Conservation (phyloP, 257 asterid genomes). For the Solanum ahanhuiri region DNA sequence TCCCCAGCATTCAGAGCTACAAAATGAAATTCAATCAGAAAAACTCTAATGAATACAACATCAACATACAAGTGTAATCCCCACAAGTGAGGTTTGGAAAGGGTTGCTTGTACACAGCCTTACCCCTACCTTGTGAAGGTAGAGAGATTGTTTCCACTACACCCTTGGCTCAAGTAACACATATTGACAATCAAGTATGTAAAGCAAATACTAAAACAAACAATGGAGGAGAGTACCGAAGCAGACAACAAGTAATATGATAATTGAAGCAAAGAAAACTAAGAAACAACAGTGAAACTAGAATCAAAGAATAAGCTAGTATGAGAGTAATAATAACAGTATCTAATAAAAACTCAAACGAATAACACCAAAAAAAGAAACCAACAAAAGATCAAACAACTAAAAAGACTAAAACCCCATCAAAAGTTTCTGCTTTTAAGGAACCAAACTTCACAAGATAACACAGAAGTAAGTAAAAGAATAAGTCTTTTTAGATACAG, state of each 20-base stretch:
- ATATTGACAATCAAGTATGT: background rate
- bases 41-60: background rate
- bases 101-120: background rate
- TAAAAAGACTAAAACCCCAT: background rate
- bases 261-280: background rate
- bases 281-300: background rate
- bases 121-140: background rate
- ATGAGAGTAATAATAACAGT: background rate
- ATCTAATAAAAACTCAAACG: background rate
- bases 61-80: background rate
- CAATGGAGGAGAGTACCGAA: background rate
- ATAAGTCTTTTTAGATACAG: background rate
- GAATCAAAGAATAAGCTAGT: background rate
- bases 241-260: background rate
- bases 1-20: conserved; percentile 59
- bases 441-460: background rate
- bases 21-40: conserved; percentile 4
- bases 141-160: background rate
- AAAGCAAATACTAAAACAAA: background rate
- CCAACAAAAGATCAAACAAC: background rate
- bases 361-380: background rate
- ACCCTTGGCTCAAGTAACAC: background rate
- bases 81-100: background rate
- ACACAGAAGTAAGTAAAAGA: background rate
- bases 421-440: background rate